Evolutionary conservation across 164 flowering plant species (phyloP), one percentile per base, ranked within the genome.

Genomic region (Chimonanthus praecox): DNA sequence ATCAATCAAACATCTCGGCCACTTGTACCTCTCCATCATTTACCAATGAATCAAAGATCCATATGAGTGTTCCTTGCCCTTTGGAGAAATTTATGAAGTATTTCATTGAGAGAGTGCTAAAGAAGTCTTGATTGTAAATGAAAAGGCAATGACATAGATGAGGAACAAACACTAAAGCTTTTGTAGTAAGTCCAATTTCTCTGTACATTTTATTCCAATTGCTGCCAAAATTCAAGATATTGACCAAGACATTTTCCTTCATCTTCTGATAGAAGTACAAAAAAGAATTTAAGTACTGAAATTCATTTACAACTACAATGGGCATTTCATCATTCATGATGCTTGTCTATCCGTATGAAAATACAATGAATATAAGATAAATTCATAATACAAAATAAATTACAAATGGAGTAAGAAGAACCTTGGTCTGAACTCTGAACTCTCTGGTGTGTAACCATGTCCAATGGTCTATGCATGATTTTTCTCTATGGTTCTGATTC

Each of bases 221-320:
- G 51, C 20, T 69, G 49, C 58, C 74, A 51, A 54, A 13, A 76
- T 73, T 61, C 72, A 65, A 54, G 60, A 54, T 11, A 20, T 20
- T 20, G 1, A 0, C 33, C 33, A 73, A 72, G 47, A 75, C 67
- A 1, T 0, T 1, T 67, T 47, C 62, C 5, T 66, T 51, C 70
- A 73, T 79, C 81, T 66, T 73, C 72, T 58, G 76, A 45, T 63
- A 67, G 5, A 33, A 69, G 77, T 58, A 73, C 74, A 73, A 68
- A 68, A 77, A 73, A 70, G 58, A 63, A 73, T 45, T 63, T n/a
- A 47, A 11, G 66, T 73, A 70, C 77, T 70, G 69, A 67, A 69
- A 62, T 77, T 74, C 66, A 78, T 79, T 69, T 76, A 79, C 79
- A 79, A 73, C 73, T 75, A 64, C 48, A 75, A 72, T 61, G 78